Conservation (phyloP, 2,329 filamentous ascomycete species). For the Cytospora mali region DNA sequence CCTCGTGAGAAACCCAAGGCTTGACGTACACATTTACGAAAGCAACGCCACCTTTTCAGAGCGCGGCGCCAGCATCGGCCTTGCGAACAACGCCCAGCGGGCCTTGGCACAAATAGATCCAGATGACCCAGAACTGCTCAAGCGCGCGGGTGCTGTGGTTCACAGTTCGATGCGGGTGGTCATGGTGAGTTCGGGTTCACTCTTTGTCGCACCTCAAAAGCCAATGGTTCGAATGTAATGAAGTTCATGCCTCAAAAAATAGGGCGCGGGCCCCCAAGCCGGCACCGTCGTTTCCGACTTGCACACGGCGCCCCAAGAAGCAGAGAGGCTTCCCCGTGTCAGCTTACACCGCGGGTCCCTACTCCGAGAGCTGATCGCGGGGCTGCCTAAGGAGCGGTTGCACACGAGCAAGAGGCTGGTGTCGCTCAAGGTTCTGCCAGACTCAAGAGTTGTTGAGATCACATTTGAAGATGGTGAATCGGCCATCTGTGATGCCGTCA, state of each 20-base stretch:
- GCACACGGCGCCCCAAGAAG: neutral
- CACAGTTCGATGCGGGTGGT: neutral
- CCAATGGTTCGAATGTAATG: neutral
- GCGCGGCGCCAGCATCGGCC: slow-evolving; percentile 1
- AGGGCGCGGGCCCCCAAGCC: slow-evolving; percentile 21
- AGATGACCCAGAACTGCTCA: slow-evolving; percentile 22
- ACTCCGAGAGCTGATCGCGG: slow-evolving; percentile 29
- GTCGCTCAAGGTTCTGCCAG: slow-evolving; percentile 31
- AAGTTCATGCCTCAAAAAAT: slow-evolving; percentile 8
- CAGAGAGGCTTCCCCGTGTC: neutral
- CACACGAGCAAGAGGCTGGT: slow-evolving; percentile 33
- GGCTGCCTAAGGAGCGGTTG: slow-evolving; percentile 29
- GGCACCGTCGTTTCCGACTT: neutral
- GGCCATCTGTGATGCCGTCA: slow-evolving; percentile 39
- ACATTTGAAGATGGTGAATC: neutral
- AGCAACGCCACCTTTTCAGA: slow-evolving; percentile 6
- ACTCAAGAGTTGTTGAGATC: neutral
- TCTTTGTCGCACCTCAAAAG: neutral
- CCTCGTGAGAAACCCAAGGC: slow-evolving; percentile 4
- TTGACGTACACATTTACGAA: slow-evolving; percentile 22
- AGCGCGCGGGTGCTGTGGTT: slow-evolving; percentile 4
- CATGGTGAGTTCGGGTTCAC: neutral
- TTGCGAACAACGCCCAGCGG: slow-evolving; percentile 8
- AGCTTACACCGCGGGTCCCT: slow-evolving; percentile 31
- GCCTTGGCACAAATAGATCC: neutral